phyloP scores from a whole-genome alignment of 257 asterid genomes.

The Leptodermis oblonga region DNA sequence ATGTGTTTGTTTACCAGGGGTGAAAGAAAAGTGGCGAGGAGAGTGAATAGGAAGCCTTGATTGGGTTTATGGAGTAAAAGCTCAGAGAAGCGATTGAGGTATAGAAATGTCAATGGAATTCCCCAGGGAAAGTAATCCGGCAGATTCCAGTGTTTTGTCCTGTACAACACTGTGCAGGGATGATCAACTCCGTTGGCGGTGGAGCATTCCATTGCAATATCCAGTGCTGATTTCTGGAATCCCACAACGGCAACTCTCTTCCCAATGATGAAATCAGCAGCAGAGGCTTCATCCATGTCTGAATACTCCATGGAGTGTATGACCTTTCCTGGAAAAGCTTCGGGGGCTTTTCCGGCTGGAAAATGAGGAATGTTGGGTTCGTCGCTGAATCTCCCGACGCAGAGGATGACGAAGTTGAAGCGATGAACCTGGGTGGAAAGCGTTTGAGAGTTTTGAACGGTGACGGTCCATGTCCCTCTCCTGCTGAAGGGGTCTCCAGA shows the following conservation, averaged over 20 bases:
- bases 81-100: constrained; percentile 41
- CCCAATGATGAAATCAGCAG: constrained; percentile 28
- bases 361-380: constrained; percentile 41
- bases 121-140: constrained; percentile 41
- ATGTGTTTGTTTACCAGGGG: constrained; percentile 57
- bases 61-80: constrained; percentile 42
- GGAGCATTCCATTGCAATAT: constrained; percentile 44
- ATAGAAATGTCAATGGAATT: constrained; percentile 28
- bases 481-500: constrained; percentile 27
- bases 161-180: constrained; percentile 43
- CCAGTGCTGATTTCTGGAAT: constrained; percentile 48
- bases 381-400: constrained; percentile 41
- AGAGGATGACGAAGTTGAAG: constrained; percentile 36
- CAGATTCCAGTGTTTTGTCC: constrained; percentile 44
- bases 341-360: constrained; percentile 35
- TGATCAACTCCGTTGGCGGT: constrained; percentile 29
- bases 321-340: constrained; percentile 36
- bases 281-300: constrained; percentile 29
- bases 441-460: constrained; percentile 22
- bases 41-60: constrained; percentile 33
- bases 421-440: constrained; percentile 15
- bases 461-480: constrained; percentile 35
- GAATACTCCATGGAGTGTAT: constrained; percentile 50
- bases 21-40: constrained; percentile 39
- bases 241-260: constrained; percentile 40